These are phyloP conservation scores for Saussurea involucrata DNA, from an alignment of 129 eudicot genomes.

Conservation along the genomic window DNA sequence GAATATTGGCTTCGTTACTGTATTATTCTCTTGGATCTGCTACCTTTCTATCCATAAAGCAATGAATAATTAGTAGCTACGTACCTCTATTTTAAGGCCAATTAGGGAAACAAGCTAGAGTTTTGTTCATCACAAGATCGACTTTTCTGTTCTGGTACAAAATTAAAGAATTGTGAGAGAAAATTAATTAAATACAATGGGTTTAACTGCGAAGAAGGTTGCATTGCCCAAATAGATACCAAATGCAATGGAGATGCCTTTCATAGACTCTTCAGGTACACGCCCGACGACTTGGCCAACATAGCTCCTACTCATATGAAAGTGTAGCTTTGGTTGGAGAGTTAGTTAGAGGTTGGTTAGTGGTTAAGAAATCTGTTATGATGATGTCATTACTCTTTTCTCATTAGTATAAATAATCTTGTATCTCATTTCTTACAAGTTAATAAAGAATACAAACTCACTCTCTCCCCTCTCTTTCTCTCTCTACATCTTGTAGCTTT, in stretches of 20 bases:
- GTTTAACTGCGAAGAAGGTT: constrained; percentile 9
- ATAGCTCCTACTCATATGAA: constrained; percentile 19
- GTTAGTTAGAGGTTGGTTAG: too few relatives aligned
- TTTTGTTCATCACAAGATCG: neutral
- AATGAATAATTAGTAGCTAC: neutral
- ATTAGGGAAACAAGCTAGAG: neutral
- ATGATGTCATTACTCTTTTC: too few relatives aligned
- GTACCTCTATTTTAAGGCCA: neutral
- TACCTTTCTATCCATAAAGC: neutral
- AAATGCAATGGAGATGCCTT: constrained; percentile 20
- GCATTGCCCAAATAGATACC: constrained; percentile 17
- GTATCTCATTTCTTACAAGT: too few relatives aligned
- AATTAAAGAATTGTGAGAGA: too few relatives aligned
- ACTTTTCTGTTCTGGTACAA: too few relatives aligned
- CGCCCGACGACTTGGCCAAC: constrained; percentile 16
- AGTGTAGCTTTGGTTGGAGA: too few relatives aligned
- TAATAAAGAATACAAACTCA: too few relatives aligned
- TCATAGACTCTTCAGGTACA: constrained; percentile 21
- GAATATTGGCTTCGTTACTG: neutral
- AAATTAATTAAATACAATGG: too few relatives aligned
- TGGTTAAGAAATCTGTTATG: too few relatives aligned
- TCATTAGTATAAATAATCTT: too few relatives aligned
- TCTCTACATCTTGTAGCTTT: too few relatives aligned
- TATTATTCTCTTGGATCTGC: neutral
- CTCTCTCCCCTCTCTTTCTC: too few relatives aligned